A percentile compares a stretch with the other conserved stretches of the same genome.
These are phyloP conservation scores for Fusarium sp. DNA, from an alignment of 2,329 filamentous ascomycete species.

Conservation along the genomic window DNA sequence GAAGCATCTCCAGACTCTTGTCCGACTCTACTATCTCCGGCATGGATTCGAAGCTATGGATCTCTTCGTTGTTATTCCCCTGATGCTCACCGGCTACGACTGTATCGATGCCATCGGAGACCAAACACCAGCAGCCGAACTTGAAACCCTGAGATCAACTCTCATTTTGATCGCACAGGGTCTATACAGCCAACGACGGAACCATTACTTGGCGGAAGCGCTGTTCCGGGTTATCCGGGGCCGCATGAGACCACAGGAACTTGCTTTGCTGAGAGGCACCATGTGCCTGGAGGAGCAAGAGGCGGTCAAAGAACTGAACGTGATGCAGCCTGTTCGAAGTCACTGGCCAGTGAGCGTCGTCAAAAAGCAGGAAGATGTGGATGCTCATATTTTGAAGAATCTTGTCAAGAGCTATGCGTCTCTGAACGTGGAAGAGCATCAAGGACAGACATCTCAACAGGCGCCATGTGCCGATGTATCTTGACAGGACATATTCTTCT, in stretches of 20 bases:
- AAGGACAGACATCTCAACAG: background rate
- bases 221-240: slow-evolving; percentile 50
- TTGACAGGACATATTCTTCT: background rate
- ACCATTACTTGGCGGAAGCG: slow-evolving; percentile 50
- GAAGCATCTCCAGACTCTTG: slow-evolving; percentile 39
- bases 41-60: slow-evolving; percentile 50
- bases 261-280: slow-evolving; percentile 25
- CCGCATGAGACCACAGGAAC: slow-evolving; percentile 48
- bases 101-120: slow-evolving; percentile 44
- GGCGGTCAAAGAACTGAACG: slow-evolving; percentile 25
- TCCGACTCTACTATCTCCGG: slow-evolving; percentile 48
- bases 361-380: slow-evolving; percentile 43
- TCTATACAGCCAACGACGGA: slow-evolving; percentile 48
- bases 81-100: slow-evolving; percentile 46
- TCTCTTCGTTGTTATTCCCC: slow-evolving; percentile 48
- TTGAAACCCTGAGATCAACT: slow-evolving; percentile 47
- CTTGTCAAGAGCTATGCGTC: slow-evolving; percentile 37
- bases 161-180: slow-evolving; percentile 52
- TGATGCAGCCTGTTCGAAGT: slow-evolving; percentile 45
- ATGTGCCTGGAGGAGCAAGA: slow-evolving; percentile 36
- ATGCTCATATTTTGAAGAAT: slow-evolving; percentile 36
- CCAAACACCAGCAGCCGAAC: slow-evolving; percentile 2
- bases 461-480: background rate
- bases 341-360: slow-evolving; percentile 49
- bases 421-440: slow-evolving; percentile 13